These are phyloP conservation scores for Kwoniella shivajii DNA, from an alignment of 1,284 basidiomycete genomes.

Conservation along the genomic window DNA sequence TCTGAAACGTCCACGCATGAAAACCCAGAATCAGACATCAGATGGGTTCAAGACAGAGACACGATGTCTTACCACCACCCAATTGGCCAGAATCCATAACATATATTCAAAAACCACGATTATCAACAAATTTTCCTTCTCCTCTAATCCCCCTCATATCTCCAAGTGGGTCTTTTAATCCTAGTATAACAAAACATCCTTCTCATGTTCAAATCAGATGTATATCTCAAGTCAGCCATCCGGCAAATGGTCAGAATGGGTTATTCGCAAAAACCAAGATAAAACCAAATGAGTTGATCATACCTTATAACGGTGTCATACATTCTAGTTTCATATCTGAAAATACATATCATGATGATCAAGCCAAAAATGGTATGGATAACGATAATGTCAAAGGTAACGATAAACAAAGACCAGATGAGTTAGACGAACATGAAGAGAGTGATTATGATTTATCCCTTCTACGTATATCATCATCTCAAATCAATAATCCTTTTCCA, in stretches of 20 bases:
- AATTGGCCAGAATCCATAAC: conserved; percentile 46
- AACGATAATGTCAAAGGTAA: conserved; percentile 63
- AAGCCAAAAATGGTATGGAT: conserved; percentile 62
- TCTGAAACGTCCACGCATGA: no score
- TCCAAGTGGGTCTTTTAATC: conserved; percentile 16
- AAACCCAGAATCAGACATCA: not conserved
- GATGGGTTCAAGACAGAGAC: conserved; percentile 16
- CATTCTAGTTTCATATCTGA: conserved; percentile 56
- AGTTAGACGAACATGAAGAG: conserved; percentile 31
- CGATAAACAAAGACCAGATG: not conserved
- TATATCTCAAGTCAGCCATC: conserved; percentile 59
- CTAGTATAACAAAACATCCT: conserved; percentile 32
- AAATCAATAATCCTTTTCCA: conserved; percentile 34
- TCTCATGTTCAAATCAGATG: conserved; percentile 45
- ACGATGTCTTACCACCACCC: conserved; percentile 43
- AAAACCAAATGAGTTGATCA: conserved; percentile 64
- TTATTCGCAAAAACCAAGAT: conserved; percentile 77
- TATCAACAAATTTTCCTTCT: conserved; percentile 45
- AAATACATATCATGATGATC: conserved; percentile 65
- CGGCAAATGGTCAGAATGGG: conserved; percentile 78
- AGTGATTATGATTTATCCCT: conserved; percentile 83
- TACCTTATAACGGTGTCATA: conserved; percentile 82
- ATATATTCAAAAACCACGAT: conserved; percentile 46
- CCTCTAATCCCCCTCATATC: conserved; percentile 33
- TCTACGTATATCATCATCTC: conserved; percentile 56